Percentiles rank a stretch among this genome's conserved stretches.
Conservation (phyloP, 129 eudicot genomes). For the Helichrysum umbraculigerum region DNA sequence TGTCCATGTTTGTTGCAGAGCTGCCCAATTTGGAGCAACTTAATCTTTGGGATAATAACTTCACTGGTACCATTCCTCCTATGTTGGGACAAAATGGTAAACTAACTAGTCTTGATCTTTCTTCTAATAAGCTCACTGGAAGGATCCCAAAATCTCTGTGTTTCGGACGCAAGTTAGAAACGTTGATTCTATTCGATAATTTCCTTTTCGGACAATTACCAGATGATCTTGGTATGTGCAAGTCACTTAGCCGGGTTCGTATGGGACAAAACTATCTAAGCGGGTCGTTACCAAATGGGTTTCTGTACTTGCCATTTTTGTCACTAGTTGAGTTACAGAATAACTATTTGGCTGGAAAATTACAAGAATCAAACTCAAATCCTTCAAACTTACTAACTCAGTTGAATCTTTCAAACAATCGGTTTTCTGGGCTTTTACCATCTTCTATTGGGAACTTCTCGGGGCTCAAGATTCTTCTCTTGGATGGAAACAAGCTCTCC, state of each 20-base stretch:
- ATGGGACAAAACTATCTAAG: constrained; percentile 69
- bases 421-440: constrained; percentile 55
- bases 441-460: constrained; percentile 53
- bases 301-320: constrained; percentile 60
- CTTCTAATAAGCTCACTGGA: constrained; percentile 68
- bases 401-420: constrained; percentile 62
- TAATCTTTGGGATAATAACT: constrained; percentile 64
- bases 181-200: constrained; percentile 55
- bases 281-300: constrained; percentile 59
- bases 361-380: constrained; percentile 33
- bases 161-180: constrained; percentile 45
- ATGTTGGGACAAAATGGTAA: constrained; percentile 59
- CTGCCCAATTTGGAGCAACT: constrained; percentile 48
- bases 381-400: constrained; percentile 45
- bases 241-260: constrained; percentile 51
- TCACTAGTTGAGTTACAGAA: constrained; percentile 62
- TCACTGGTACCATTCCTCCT: constrained; percentile 63
- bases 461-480: constrained; percentile 53
- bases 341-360: constrained; percentile 51
- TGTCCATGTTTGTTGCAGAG: constrained; percentile 55
- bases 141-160: constrained; percentile 52
- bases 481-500: constrained; percentile 52
- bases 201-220: constrained; percentile 68
- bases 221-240: constrained; percentile 56
- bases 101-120: constrained; percentile 53